Evolutionary conservation across 1,284 basidiomycete species (phyloP).

Genomic region (Butyriboletus appendiculatus): DNA sequence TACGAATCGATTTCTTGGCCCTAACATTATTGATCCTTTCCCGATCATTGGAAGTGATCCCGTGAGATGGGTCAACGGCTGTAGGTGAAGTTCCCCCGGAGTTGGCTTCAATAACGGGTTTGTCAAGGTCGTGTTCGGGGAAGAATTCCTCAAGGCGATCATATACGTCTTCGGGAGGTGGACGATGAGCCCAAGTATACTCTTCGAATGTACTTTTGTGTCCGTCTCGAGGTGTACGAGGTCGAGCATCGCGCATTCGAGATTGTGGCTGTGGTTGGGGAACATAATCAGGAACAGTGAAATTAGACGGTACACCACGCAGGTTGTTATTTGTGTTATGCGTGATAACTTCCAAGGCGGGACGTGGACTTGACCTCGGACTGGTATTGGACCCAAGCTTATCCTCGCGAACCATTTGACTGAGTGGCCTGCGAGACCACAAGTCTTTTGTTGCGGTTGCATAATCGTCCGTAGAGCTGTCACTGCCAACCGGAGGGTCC

Average conservation of each 20-base stretch:
- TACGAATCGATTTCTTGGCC: slow-evolving; percentile 87
- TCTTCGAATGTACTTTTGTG: slow-evolving; percentile 62
- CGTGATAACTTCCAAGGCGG: slow-evolving; percentile 35
- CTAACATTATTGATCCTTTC: slow-evolving; percentile 47
- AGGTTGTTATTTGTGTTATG: slow-evolving; percentile 17
- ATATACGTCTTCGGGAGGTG: slow-evolving; percentile 92
- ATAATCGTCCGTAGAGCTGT: slow-evolving; percentile 31
- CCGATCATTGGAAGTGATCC: slow-evolving; percentile 38
- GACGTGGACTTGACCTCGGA: slow-evolving; percentile 26
- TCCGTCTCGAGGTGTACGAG: slow-evolving; percentile 32
- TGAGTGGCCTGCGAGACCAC: slow-evolving; percentile 36
- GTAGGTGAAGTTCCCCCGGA: slow-evolving; percentile 81
- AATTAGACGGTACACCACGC: slow-evolving; percentile 21
- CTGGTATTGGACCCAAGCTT: slow-evolving; percentile 15
- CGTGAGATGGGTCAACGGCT: slow-evolving; percentile 53
- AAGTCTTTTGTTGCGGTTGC: slow-evolving; percentile 32
- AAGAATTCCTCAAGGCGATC: slow-evolving; percentile 95
- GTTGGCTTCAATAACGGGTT: slow-evolving; percentile 87
- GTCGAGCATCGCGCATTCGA: slow-evolving; percentile 21
- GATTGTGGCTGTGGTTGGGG: slow-evolving; percentile 23
- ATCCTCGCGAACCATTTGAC: slow-evolving; percentile 29
- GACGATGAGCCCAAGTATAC: slow-evolving; percentile 83
- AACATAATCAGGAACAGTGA: slow-evolving; percentile 20
- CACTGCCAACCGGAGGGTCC: slow-evolving; percentile 23
- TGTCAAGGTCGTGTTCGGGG: slow-evolving; percentile 95